phyloP scores from a whole-genome alignment of 176 grass and related monocot genomes.

The Metroxylon sagu region DNA sequence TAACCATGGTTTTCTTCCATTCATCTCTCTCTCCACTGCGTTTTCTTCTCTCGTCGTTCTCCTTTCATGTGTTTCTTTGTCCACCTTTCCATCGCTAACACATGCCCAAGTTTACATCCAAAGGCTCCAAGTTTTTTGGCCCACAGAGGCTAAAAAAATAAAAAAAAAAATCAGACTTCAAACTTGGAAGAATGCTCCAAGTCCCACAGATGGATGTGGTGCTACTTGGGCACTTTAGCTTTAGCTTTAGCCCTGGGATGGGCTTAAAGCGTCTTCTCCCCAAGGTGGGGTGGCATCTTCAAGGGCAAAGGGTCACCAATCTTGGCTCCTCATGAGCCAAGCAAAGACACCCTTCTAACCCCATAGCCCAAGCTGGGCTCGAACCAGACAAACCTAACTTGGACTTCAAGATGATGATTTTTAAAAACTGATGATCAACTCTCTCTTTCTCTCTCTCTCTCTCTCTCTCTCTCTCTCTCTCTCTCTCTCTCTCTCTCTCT shows the following conservation, averaged over 20 bases:
- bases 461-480: no score
- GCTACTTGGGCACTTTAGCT: constrained; percentile 29
- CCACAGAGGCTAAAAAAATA: constrained; percentile 18
- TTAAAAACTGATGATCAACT: no score
- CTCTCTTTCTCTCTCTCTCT: no score
- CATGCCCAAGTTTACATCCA: constrained; percentile 2
- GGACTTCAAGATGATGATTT: constrained; percentile 11
- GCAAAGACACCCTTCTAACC: constrained; percentile 10
- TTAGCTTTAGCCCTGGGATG: constrained; percentile 70
- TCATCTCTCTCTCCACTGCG: background rate
- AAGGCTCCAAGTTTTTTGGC: constrained; percentile 44
- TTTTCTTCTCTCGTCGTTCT: constrained; percentile 28
- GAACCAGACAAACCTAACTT: constrained; percentile 26
- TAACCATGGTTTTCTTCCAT: constrained; percentile 79
- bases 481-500: no score
- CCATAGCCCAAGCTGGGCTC: constrained; percentile 31
- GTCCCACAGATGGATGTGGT: constrained; percentile 49
- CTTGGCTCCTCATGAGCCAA: constrained; percentile 26
- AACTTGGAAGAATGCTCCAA: constrained; percentile 18
- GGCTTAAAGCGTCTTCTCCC: constrained; percentile 63
- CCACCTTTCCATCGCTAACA: constrained; percentile 1
- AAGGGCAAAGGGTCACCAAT: background rate
- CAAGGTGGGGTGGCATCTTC: constrained; percentile 29
- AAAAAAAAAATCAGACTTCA: background rate
- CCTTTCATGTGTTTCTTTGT: constrained; percentile 21